phyloP scores from a whole-genome alignment of 345 rosid species.

The Brassica nigra region DNA sequence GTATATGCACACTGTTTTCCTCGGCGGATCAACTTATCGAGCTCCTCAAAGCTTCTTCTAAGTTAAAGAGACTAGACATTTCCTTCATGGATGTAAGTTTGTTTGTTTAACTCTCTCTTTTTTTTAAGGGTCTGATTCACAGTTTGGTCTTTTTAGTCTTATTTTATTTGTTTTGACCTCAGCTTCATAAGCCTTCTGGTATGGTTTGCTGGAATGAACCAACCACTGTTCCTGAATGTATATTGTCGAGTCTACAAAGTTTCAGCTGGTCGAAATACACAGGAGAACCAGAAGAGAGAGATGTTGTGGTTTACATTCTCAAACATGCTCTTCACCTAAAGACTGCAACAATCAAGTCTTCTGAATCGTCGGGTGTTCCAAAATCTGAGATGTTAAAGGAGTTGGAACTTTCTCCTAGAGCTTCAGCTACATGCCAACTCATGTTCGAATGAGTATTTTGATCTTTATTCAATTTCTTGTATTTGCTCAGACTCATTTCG shows the following conservation, averaged over 20 bases:
- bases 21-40: background rate
- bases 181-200: background rate
- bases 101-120: background rate
- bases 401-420: constrained; percentile 22
- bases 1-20: background rate
- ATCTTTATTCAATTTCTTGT: background rate
- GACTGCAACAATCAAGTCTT: background rate
- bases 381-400: constrained; percentile 11
- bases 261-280: background rate
- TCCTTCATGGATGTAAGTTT: constrained; percentile 3
- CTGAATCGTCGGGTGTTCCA: background rate
- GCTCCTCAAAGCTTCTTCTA: constrained; percentile 4
- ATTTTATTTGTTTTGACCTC: background rate
- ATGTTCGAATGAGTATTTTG: constrained; percentile 1
- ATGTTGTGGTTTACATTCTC: background rate
- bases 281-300: background rate
- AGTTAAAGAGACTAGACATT: background rate
- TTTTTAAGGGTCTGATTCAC: background rate
- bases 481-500: background rate
- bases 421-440: constrained; percentile 22
- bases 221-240: background rate
- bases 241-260: constrained; percentile 13
- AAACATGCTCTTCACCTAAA: background rate
- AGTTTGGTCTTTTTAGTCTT: background rate
- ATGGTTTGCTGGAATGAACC: background rate